Evolutionary conservation across 1,284 basidiomycete genomes (phyloP).

Genomic region (Trichosporon sp.): DNA sequence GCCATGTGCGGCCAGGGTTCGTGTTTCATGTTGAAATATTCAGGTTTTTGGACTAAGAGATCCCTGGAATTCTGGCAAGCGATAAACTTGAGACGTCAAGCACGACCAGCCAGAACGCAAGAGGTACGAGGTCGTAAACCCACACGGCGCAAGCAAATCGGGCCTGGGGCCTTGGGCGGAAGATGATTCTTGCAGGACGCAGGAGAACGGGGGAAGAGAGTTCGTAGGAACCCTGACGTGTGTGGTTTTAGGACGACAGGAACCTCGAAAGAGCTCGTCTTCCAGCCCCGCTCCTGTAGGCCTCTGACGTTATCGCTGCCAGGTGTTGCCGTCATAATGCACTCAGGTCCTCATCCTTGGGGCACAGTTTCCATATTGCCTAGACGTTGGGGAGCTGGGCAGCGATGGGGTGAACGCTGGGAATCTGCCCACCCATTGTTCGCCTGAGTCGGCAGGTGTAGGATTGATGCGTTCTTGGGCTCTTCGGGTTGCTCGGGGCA

Average conservation of each 20-base stretch:
- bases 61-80: background rate
- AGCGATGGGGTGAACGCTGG: background rate
- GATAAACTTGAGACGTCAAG: slow-evolving; percentile 3
- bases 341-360: slow-evolving; percentile 2
- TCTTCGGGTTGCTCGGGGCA: background rate
- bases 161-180: slow-evolving; percentile 5
- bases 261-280: background rate
- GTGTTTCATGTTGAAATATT: slow-evolving; percentile 11
- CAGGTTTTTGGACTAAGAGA: background rate
- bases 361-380: background rate
- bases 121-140: background rate
- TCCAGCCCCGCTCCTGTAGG: background rate
- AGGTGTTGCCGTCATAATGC: background rate
- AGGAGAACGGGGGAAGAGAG: background rate
- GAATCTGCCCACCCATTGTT: background rate
- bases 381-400: background rate
- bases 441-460: background rate
- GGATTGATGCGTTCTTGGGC: background rate
- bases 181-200: background rate
- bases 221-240: background rate
- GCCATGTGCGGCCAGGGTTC: background rate
- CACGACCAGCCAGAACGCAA: background rate
- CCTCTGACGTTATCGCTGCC: background rate
- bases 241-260: slow-evolving; percentile 10
- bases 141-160: background rate